Evolutionary conservation across 2,329 filamentous ascomycete genomes (phyloP), one percentile per base, ranked within the genome.

Genomic region (Fusarium oligoseptatum): DNA sequence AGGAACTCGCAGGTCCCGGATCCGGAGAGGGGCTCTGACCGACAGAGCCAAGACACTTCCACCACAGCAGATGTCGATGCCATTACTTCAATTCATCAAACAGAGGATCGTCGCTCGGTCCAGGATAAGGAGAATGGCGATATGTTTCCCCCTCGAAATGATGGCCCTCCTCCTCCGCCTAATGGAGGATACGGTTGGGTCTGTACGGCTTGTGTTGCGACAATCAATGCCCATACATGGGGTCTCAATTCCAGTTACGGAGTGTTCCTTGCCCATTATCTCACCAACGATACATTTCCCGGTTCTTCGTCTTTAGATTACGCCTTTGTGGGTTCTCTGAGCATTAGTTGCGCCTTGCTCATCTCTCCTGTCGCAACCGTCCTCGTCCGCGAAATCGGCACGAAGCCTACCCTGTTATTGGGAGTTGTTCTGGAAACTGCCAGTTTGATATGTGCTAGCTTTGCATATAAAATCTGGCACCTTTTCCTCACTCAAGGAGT

Each of bases 401-500:
- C 92, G 0, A 89, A 88, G 43, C 84, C 84, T 0, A 92, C 91
- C 1, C 87, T 96, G 24, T 85, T 92, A 43, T 82, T 92, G 17
- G 94, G 94, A 14, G 87, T 91, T 2, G 80, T 90, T 1, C 84
- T 95, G 56, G 89, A 94, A 80, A 87, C 91, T 0, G 83, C 85
- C 10, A 91, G 90, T 24, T 88, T 95, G 70, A 88, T 95, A 52
- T 90, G 89, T 2, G 93, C 94, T 9, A 93, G 91, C 15, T 95
- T 95, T 76, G 89, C 92, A 0, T 84, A 80, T 17, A 79, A 89
- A 66, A 91, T 94, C 67, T 95, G 93, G 92, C 93, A 96, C 39
- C 86, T 97, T 1, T 91, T 95, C 67, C 87, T 96, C 0, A 89
- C 88, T 7, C 94, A 96, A 79, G 94, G 94, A 6, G 79, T 95